Percentiles rank a stretch among this genome's conserved stretches.
Evolutionary conservation across 495 filamentous ascomycete genomes (phyloP).

Genomic region (Viridothelium virens): DNA sequence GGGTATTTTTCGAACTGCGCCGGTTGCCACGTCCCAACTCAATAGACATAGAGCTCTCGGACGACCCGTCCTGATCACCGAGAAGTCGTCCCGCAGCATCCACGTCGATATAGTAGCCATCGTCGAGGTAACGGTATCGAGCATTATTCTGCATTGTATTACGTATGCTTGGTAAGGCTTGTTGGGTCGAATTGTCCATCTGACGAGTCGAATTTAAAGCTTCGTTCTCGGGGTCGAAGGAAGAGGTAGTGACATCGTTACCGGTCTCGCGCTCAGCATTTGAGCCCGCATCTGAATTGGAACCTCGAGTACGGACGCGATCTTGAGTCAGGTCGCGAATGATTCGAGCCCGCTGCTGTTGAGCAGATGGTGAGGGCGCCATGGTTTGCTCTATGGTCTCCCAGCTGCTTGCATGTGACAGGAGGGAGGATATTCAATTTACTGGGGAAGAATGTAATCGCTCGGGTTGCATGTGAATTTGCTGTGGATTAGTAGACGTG

Average conservation of each 20-base stretch:
- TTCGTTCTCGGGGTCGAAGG: constrained; percentile 2
- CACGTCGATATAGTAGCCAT: not conserved
- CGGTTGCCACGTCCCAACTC: constrained; percentile 32
- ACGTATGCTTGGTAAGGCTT: not conserved
- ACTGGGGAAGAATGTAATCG: not conserved
- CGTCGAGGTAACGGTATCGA: not conserved
- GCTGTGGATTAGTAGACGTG: constrained; percentile 1
- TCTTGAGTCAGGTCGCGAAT: constrained; percentile 9
- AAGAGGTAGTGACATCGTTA: not conserved
- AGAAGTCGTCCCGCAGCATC: not conserved
- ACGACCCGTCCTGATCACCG: constrained; percentile 12
- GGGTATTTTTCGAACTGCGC: constrained; percentile 26
- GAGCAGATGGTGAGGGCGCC: constrained; percentile 5
- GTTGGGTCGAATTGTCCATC: constrained; percentile 4
- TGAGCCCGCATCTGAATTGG: constrained; percentile 3
- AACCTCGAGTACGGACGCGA: not conserved
- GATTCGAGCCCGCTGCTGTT: constrained; percentile 9
- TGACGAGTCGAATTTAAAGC: constrained; percentile 9
- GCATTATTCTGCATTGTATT: not conserved
- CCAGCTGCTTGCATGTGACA: not conserved
- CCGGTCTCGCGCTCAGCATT: not conserved
- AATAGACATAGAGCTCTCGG: constrained; percentile 29
- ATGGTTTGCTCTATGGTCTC: not conserved
- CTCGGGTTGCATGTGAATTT: not conserved
- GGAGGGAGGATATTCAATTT: not conserved